Conservation (phyloP, 306 rosid genomes). For the Astragalus membranaceus region DNA sequence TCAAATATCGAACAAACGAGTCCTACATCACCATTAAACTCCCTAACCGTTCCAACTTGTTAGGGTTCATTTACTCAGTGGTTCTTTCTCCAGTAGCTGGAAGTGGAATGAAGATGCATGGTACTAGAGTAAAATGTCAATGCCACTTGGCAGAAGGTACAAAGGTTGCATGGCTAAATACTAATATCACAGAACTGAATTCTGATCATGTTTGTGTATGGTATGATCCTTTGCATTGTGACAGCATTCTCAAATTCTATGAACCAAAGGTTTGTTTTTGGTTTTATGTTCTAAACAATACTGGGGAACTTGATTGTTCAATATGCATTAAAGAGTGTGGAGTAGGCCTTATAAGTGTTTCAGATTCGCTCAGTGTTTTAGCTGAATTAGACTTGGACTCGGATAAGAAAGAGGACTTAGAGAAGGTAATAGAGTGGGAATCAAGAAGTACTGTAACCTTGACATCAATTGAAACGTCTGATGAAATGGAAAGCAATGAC, state of each 20-base stretch:
- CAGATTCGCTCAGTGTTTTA: not conserved
- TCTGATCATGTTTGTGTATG: slow-evolving; percentile 25
- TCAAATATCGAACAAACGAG: not conserved
- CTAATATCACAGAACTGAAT: not conserved
- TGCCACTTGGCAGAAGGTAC: not conserved
- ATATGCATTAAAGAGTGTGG: slow-evolving; percentile 14
- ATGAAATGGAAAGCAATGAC: not conserved
- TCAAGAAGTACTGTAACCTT: not conserved
- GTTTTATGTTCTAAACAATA: not conserved
- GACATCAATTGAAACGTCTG: not conserved
- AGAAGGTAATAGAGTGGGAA: not conserved
- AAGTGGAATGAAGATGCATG: not conserved
- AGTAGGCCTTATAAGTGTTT: not conserved
- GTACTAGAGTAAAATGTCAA: not conserved
- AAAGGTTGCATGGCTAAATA: not conserved
- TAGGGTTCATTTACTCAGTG: slow-evolving; percentile 14
- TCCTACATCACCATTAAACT: not conserved
- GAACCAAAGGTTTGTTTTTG: not conserved
- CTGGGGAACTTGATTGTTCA: not conserved
- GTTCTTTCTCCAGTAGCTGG: slow-evolving; percentile 17
- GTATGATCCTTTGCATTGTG: slow-evolving; percentile 30
- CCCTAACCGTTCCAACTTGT: not conserved
- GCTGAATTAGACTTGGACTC: not conserved
- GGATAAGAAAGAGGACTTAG: not conserved
- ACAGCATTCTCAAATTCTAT: not conserved